Evolutionary conservation across 768 basidiomycete species (phyloP), one percentile per base, ranked within the genome.

Genomic region (Filobasidium wieringae): DNA sequence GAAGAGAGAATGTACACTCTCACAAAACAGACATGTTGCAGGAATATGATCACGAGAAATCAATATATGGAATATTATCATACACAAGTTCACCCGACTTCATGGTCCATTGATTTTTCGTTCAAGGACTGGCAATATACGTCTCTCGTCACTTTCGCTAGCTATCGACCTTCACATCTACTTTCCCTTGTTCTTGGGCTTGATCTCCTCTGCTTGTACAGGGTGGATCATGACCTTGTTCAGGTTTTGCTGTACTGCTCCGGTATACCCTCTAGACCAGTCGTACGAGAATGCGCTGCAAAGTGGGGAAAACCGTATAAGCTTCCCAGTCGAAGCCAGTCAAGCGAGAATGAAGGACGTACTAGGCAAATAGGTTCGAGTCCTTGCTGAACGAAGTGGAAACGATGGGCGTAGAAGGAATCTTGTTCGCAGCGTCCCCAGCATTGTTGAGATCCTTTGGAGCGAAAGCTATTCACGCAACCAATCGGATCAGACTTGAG

Each of bases 201-300:
- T 72, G 55, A 78, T 74, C 61, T 78, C 77, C 17, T 78, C 77
- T 24, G 72, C 71, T 62, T 74, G 73, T 55, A 76, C 73, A 17
- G 73, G 64, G 64, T 77, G 78, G 29, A 78, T 61, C 72, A 77
- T 76, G 47, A 78, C 72, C 59, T 75, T 73, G 34, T 76, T 77
- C 12, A 64, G 64, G 50, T 69, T 72, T 1, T 77, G 77, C 2
- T 80, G 78, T 4, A 84, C 84, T 80, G 85, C 88, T 22, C 89
- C 90, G 12, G 83, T 82, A 71, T 90, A 86, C 7, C 89, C 88
- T 70, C 90, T 90, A 15, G 84, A 86, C 90, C 90, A 93, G 68
- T 93, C 90, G 63, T 93, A 93, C 12, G 88, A 89, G 24, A 93
- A 75, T 0, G 89, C 85, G 64, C 71, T 72, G 26, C 27, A 36